phyloP scores from a whole-genome alignment of 139 green algal genomes.

The Coelastrella sp. region DNA sequence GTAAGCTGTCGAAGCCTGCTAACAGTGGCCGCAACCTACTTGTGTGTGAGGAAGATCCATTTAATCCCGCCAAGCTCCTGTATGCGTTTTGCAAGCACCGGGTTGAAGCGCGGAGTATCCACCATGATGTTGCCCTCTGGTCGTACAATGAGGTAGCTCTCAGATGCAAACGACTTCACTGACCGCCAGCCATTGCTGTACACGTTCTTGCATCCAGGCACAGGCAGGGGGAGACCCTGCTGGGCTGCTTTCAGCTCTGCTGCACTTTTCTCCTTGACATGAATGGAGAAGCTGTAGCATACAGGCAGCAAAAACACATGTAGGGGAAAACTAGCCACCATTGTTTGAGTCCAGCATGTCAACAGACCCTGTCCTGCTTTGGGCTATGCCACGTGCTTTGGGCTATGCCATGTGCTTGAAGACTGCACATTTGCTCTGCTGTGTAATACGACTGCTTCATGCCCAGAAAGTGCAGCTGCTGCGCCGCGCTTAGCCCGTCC shows the following conservation, averaged over 20 bases:
- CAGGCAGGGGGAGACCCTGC: slow-evolving; percentile 67
- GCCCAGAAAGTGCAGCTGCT: too few relatives aligned
- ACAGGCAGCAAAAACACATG: not conserved
- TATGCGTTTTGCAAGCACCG: slow-evolving; percentile 70
- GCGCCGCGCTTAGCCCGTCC: too few relatives aligned
- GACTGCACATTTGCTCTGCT: too few relatives aligned
- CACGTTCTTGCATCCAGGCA: slow-evolving; percentile 49
- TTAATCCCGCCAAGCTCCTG: slow-evolving; percentile 77
- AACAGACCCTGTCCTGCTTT: too few relatives aligned
- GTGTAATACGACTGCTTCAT: too few relatives aligned
- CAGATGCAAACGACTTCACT: slow-evolving; percentile 73
- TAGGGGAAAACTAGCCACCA: too few relatives aligned
- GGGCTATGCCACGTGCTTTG: too few relatives aligned
- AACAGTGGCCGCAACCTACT: slow-evolving; percentile 47
- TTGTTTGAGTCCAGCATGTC: too few relatives aligned
- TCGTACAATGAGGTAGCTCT: slow-evolving; percentile 75
- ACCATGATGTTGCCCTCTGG: slow-evolving; percentile 85
- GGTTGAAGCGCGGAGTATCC: slow-evolving; percentile 80
- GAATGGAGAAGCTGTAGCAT: slow-evolving; percentile 85
- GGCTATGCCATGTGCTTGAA: too few relatives aligned
- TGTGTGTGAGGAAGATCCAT: slow-evolving; percentile 88
- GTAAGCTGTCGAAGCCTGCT: too few relatives aligned
- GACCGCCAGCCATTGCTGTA: slow-evolving; percentile 42
- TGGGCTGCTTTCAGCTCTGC: slow-evolving; percentile 73
- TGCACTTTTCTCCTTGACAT: slow-evolving; percentile 50